Base-by-base conservation (phyloP, 768 basidiomycete genomes). In the Suillus americanus region DNA sequence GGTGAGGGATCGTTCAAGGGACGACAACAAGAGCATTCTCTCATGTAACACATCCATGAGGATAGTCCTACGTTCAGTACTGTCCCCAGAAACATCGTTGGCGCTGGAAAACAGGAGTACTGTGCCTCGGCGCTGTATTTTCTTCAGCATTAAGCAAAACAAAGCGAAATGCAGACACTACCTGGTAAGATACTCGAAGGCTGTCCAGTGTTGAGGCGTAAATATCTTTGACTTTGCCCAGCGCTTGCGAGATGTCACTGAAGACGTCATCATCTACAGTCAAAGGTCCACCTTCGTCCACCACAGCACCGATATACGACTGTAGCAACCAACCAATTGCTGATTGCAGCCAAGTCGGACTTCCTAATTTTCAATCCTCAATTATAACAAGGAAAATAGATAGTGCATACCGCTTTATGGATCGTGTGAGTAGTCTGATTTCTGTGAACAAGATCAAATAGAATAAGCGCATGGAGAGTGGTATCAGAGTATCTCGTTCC, bases 391-490 rank as follows among this genome's bases (percentile, higher is more conserved):
- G n/a, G 41, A 41, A 28, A 51, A 14, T n/a, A 12, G 16, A 59
- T 30, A 28, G 20, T 33, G 72, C 86, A 50, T 74, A 91, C 89
- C 81, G 73, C 73, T 88, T 90, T 33, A 88, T 72, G 0, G 89
- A 90, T 57, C 85, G 81, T 1, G 86, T 87, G 7, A 89, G 69
- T 6, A 90, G 75, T 60, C 91, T 78, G 41, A 90, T 83, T 70
- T 91, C 87, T 2, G 85, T 79, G 60, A 92, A 84, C 7, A 94
- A 74, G 23, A 85, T 78, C 63, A 82, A 83, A 61, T 90, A 81
- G 28, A 92, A 76, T 57, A 86, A 76, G 38, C 89, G 78, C 54
- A 89, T 87, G 1, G 86, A 85, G 4, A 82, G 77, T 1, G 90
- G 84, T 6, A 89, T 71, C 20, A 80, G 69, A 13, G 71, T 68